phyloP scores from a whole-genome alignment of 1,139 yeast genomes.

The Suhomyces anneliseae region DNA sequence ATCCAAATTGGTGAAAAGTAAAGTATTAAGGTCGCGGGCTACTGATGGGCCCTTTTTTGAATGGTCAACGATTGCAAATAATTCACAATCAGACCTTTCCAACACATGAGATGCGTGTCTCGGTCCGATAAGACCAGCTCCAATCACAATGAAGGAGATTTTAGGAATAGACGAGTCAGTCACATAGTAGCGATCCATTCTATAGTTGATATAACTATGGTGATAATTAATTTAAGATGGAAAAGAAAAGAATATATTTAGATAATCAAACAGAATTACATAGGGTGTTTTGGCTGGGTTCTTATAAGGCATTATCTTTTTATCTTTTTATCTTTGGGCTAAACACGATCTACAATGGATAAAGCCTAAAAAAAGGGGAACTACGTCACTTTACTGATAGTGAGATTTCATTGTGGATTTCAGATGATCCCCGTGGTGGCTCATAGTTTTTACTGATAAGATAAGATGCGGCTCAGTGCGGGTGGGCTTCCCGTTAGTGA shows the following conservation, averaged over 20 bases:
- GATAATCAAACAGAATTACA: too few species aligned
- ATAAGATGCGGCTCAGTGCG: not conserved
- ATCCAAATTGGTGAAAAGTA: constrained; percentile 28
- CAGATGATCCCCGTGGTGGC: not conserved
- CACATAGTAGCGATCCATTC: constrained; percentile 14
- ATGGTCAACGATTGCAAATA: constrained; percentile 42
- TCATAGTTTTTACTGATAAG: not conserved
- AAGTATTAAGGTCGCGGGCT: constrained; percentile 26
- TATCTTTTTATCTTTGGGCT: too few species aligned
- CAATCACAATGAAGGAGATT: constrained; percentile 20
- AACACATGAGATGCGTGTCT: constrained; percentile 24
- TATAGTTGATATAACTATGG: not conserved
- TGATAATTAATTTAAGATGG: not conserved
- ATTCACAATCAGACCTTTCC: constrained; percentile 26
- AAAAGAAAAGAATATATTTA: not conserved
- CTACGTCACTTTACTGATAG: too few species aligned
- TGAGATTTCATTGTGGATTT: too few species aligned
- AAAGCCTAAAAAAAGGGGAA: too few species aligned
- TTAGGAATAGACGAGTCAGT: constrained; percentile 6
- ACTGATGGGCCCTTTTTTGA: constrained; percentile 39
- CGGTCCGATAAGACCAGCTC: constrained; percentile 28
- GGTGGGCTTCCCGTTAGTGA: not conserved
- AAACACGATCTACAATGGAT: too few species aligned
- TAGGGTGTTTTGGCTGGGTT: not conserved
- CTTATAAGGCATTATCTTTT: not conserved